Percentiles rank a stretch among this genome's conserved stretches.
phyloP scores from a whole-genome alignment of 495 filamentous ascomycete species.

The Evansstolkia leycettana region DNA sequence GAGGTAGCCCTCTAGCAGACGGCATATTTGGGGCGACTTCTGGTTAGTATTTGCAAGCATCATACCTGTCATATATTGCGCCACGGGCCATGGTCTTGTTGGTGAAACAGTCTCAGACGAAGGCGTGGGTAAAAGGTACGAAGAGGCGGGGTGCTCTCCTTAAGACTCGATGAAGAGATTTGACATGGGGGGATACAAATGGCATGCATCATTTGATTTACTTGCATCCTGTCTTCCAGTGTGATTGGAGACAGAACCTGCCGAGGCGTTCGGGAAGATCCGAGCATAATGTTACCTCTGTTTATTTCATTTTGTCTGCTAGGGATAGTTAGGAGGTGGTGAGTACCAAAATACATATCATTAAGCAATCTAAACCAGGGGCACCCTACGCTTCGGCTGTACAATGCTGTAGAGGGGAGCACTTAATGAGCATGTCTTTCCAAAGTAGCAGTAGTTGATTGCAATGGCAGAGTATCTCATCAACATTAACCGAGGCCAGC shows the following conservation, averaged over 20 bases:
- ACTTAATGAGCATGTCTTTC: no score
- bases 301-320: no score
- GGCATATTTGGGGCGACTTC: slow-evolving; percentile 2
- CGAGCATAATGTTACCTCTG: not conserved
- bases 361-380: no score
- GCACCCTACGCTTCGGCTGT: no score
- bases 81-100: no score
- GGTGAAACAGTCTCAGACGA: not conserved
- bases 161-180: no score
- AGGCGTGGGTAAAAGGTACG: not conserved
- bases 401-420: no score
- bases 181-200: not conserved
- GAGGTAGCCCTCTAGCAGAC: not conserved
- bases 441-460: no score
- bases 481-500: no score
- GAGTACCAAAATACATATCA: no score
- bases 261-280: slow-evolving; percentile 1
- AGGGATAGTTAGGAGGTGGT: no score
- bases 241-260: not conserved
- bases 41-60: slow-evolving; percentile 2
- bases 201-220: not conserved
- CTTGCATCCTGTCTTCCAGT: not conserved
- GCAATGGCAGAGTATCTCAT: no score
- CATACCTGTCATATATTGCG: not conserved
- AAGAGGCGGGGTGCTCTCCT: not conserved